Evolutionary conservation across 495 filamentous ascomycete species (phyloP), one percentile per base, ranked within the genome.

Genomic region (Annulohypoxylon bovei): DNA sequence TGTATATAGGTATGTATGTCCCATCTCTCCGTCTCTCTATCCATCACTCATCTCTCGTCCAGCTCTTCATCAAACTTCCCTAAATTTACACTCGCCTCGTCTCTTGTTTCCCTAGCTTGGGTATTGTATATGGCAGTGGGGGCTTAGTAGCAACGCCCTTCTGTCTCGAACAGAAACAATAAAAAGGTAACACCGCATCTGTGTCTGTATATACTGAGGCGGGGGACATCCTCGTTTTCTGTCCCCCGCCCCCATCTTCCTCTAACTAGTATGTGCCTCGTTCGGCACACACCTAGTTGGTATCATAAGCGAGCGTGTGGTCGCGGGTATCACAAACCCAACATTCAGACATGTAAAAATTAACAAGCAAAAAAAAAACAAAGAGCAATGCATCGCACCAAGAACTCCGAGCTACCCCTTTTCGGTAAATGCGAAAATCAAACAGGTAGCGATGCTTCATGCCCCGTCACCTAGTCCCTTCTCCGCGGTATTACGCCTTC

Each of bases 231-330:
- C 53, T 63, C 35, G 12, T 40, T 63, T 27, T 39, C 39, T 20
- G 16, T 14, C 60, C 50, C 35, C 44, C 46, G 1, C n/a, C 20
- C n/a, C 32, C 32, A 28, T 46, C 60, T 22, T 32, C 32, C 4
- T 33, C 44, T 37, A 46, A 25, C 52, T 44, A 20, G 12, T 20
- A 39, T 4, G 16, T 14, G 16, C 7, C 14, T 5, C 14, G 14
- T 37, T 2, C 14, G 14, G 33, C 2, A 37, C 14, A 11, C 14
- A 37, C 5, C 3, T 32, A 39, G 20, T 53, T 25, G 65, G 69
- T 72, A 72, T 72, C 69, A 64, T 67, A 68, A 72, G 63, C 44
- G 69, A 72, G 64, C 28, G 69, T 63, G 53, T 46, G 33, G 28
- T 61, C 44, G 57, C 50, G 46, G 68, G 68, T 71, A 71, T 71